Base-by-base conservation (phyloP, 495 filamentous ascomycete species). In the Aspergillus bertholletiae region DNA sequence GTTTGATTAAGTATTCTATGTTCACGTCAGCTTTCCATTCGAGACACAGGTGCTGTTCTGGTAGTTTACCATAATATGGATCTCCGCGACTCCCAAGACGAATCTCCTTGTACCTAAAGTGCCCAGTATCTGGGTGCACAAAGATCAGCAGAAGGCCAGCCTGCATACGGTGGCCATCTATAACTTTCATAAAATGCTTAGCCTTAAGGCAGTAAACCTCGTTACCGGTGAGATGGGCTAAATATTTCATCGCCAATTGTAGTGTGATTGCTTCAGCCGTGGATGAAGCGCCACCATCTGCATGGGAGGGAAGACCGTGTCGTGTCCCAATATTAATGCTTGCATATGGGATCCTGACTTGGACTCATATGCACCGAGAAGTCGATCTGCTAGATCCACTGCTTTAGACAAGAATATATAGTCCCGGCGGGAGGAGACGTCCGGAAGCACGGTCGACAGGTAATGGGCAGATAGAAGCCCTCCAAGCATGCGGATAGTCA, bases 401-500 rank as follows among this genome's bases (percentile, higher is more conserved):
- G 90, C 90, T 69, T 92, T 93, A 62, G 93, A 88, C 13, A 92
- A 74, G 59, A 90, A 95, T 9, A 95, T 71, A 61, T 93, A 89
- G 62, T 90, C 86, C 1, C 82, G 83, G 1, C 78, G 74, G 1
- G 76, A 71, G 2, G 80, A 83, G 26, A 71, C 64, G 54, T 84
- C 77, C 15, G 85, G 83, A 60, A 73, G 85, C 54, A 75, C 67
- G 28, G 80, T 84, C 24, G 86, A 88, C 3, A 95, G 80, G 61
- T 92, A 95, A 59, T 95, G 88, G 23, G 90, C 90, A 7, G 90
- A 93, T 23, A 95, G 75, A 21, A 95, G 78, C 3, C 90, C 90
- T 13, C 90, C 90, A 34, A 95, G 73, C 89, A 95, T 93, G 46
- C 90, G 85, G 51, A 94, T 95, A 0, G 90, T 95, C 0, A 89